Evolutionary conservation across 2,329 filamentous ascomycete species (phyloP), one percentile per base, ranked within the genome.

Genomic region (Amphichorda felina): DNA sequence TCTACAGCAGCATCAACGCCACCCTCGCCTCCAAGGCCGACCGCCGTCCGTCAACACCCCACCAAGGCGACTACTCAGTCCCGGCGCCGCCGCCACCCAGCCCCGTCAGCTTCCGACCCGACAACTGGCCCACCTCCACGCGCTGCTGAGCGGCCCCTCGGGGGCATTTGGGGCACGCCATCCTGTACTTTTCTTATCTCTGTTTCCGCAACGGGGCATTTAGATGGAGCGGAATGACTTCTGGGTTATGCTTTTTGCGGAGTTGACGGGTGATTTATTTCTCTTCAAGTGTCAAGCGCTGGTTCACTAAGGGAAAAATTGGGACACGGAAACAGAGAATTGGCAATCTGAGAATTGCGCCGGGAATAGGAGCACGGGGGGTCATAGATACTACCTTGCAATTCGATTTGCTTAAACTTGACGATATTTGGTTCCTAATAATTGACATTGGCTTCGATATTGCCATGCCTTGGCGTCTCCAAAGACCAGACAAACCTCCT

Each of bases 81-180:
- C 75, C 75, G n/a, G 73, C 75, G 11, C 71, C 75, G 28, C 75
- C 75, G 10, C 75, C 75, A 15, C 73, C 75, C 10, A 76, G 70
- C 45, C 75, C 75, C 7, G 70, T 79, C 49, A 71, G 70, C 56
- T 78, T 76, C 49, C 65, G 70, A 21, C 54, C 59, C 17, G 71
- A 77, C 38, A 63, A 70, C 50, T 75, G 72, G 70, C 59, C 66
- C 36, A 33, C 29, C 5, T 4, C 15, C 15, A 29, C 18, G n/a
- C 24, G 30, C 35, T 33, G 15, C 14, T 37, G 14, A 36, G 19
- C 26, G 8, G 6, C 6, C 21, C 21, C 6, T 24, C 6, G 10
- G 21, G 6, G 21, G 21, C 21, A 24, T 8, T 24, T 24, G 21
- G 21, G 6, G 10, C 6, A 24, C 21, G 10, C 28, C 8, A 7